Percentiles rank a stretch among this genome's conserved stretches.
Conservation (phyloP, 495 filamentous ascomycete genomes). For the Pyronema domesticum region DNA sequence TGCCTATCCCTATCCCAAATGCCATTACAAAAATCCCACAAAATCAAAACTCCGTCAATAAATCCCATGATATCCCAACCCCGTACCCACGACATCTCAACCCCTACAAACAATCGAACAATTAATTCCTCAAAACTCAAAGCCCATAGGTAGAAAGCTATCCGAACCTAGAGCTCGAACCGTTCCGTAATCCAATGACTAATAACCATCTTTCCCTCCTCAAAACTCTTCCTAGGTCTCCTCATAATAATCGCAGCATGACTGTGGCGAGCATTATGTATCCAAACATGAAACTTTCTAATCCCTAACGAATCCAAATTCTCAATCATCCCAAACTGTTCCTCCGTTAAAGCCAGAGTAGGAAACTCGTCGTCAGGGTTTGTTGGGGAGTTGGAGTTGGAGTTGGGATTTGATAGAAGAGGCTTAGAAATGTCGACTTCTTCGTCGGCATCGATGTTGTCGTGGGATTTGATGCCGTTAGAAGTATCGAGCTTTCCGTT, state of each 20-base stretch:
- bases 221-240: constrained; percentile 33
- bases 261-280: constrained; percentile 58
- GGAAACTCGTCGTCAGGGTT: constrained; percentile 32
- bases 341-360: constrained; percentile 55
- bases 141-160: too few species aligned
- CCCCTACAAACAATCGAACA: too few species aligned
- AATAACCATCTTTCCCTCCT: constrained; percentile 62
- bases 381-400: constrained; percentile 5
- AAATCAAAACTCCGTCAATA: too few species aligned
- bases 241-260: constrained; percentile 87
- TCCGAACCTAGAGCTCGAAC: constrained; percentile 42
- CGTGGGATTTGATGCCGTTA: constrained; percentile 2
- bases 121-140: too few species aligned
- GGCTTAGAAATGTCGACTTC: background rate
- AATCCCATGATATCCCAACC: too few species aligned
- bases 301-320: constrained; percentile 58
- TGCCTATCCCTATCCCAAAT: too few species aligned
- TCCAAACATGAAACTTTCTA: constrained; percentile 69
- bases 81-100: too few species aligned
- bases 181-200: constrained; percentile 63
- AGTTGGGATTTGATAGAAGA: background rate
- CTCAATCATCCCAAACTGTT: constrained; percentile 69
- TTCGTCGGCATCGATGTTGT: too few species aligned
- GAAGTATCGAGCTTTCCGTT: constrained; percentile 8
- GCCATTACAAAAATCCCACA: too few species aligned